phyloP scores from a whole-genome alignment of 2,329 filamentous ascomycete genomes.

The Exophiala lecanii-corni region DNA sequence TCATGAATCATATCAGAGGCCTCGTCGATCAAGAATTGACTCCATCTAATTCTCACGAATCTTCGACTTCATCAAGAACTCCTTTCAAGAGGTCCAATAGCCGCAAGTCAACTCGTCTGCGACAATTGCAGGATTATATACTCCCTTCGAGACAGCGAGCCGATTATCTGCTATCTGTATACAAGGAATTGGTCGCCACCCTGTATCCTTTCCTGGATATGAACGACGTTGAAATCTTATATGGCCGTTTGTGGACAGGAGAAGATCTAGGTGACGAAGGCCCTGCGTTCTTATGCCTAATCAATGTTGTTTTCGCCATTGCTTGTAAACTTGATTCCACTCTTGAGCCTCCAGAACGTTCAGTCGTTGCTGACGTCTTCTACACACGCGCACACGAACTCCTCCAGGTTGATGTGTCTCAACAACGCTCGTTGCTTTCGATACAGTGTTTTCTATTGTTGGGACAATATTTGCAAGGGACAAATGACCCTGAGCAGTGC shows the following conservation, averaged over 20 bases:
- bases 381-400: constrained; percentile 42
- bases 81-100: not conserved
- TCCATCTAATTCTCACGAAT: not conserved
- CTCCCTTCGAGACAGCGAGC: constrained; percentile 44
- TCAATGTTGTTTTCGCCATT: constrained; percentile 47
- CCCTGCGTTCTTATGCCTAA: constrained; percentile 40
- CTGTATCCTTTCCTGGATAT: constrained; percentile 45
- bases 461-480: constrained; percentile 48
- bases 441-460: constrained; percentile 47
- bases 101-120: not conserved
- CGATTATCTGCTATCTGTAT: constrained; percentile 42
- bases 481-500: constrained; percentile 45
- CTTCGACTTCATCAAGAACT: not conserved
- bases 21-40: not conserved
- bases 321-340: constrained; percentile 43
- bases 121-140: constrained; percentile 31
- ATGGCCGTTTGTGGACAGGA: constrained; percentile 40
- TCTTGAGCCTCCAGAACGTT: constrained; percentile 35
- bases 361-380: constrained; percentile 39
- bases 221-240: constrained; percentile 34
- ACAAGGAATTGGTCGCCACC: constrained; percentile 45
- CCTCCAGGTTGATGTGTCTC: constrained; percentile 37
- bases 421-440: constrained; percentile 40
- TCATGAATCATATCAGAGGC: constrained; percentile 13
- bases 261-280: constrained; percentile 37